Percentiles rank a stretch among this genome's conserved stretches.
Conservation (phyloP, 139 green algal species). For the Coccomyxa sp. region DNA sequence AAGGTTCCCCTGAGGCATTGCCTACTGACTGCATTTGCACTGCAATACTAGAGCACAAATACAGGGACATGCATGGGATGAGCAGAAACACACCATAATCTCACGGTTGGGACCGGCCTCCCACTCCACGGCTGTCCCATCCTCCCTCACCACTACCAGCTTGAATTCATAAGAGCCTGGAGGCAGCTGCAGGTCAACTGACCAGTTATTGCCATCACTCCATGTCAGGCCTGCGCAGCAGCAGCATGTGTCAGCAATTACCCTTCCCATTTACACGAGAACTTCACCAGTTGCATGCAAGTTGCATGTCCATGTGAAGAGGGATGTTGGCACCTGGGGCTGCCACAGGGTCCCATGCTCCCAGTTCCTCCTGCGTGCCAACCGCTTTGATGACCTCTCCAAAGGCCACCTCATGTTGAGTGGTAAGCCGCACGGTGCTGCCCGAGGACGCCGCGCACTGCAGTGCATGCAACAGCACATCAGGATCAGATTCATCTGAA, state of each 20-base stretch:
- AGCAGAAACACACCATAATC: not conserved
- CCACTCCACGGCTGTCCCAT: slow-evolving; percentile 2
- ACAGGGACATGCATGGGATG: no score
- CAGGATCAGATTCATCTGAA: no score
- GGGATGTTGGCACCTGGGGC: slow-evolving; percentile 21
- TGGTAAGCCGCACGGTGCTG: slow-evolving; percentile 2
- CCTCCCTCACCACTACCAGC: slow-evolving; percentile 14
- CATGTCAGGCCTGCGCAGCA: slow-evolving; percentile 30
- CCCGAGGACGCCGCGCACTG: no score
- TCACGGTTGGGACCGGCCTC: slow-evolving; percentile 5
- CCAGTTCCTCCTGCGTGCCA: slow-evolving; percentile 18
- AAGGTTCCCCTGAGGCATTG: no score
- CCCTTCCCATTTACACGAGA: no score
- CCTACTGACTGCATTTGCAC: no score
- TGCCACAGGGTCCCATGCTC: slow-evolving; percentile 20
- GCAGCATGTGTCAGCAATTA: not conserved
- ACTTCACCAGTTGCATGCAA: no score
- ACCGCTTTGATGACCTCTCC: slow-evolving; percentile 34
- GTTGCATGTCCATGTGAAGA: not conserved
- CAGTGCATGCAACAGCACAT: no score
- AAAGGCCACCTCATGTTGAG: slow-evolving; percentile 13
- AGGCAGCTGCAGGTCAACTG: slow-evolving; percentile 17
- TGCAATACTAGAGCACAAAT: no score
- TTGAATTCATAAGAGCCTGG: slow-evolving; percentile 42
- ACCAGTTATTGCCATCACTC: slow-evolving; percentile 38